Percentiles rank a stretch among this genome's conserved stretches.
These are phyloP conservation scores for Microcos paniculata DNA, from an alignment of 345 rosid species.

Conservation along the genomic window DNA sequence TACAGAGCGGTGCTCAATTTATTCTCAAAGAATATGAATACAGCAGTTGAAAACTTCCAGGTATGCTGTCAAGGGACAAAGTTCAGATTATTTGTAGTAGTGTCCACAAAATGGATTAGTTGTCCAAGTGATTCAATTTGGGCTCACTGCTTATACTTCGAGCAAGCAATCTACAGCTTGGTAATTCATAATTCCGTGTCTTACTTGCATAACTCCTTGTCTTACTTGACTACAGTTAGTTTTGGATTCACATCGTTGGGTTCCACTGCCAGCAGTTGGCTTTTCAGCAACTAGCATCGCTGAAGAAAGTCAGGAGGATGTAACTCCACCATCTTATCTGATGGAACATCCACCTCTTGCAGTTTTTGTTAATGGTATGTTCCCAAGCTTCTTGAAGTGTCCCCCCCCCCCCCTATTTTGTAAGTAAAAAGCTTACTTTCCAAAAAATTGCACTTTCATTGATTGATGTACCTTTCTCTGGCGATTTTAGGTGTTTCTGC, in stretches of 20 bases:
- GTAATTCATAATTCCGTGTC: slow-evolving; percentile 28
- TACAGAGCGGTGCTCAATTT: slow-evolving; percentile 88
- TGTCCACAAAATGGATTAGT: slow-evolving; percentile 4
- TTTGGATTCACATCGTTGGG: slow-evolving; percentile 97
- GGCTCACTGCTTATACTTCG: slow-evolving; percentile 4
- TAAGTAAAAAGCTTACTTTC: neutral
- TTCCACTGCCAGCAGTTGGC: slow-evolving; percentile 89
- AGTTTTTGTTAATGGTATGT: slow-evolving; percentile 82
- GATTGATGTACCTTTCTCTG: slow-evolving; percentile 2
- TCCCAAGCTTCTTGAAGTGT: slow-evolving; percentile 7
- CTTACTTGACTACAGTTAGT: slow-evolving; percentile 67
- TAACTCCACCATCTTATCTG: slow-evolving; percentile 86
- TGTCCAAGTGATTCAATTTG: neutral
- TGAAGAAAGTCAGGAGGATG: slow-evolving; percentile 81
- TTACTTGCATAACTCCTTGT: slow-evolving; percentile 29
- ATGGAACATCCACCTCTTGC: slow-evolving; percentile 99
- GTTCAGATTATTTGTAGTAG: neutral
- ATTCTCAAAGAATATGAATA: slow-evolving; percentile 81
- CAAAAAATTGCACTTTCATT: neutral
- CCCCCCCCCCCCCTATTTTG: too few relatives aligned
- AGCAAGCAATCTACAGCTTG: slow-evolving; percentile 6
- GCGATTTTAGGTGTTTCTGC: slow-evolving; percentile 72
- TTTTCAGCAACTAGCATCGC: slow-evolving; percentile 55
- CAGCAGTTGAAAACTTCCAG: slow-evolving; percentile 91
- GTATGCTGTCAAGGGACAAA: slow-evolving; percentile 29